phyloP scores from a whole-genome alignment of 2,329 filamentous ascomycete species.

The Leptographium flavum region DNA sequence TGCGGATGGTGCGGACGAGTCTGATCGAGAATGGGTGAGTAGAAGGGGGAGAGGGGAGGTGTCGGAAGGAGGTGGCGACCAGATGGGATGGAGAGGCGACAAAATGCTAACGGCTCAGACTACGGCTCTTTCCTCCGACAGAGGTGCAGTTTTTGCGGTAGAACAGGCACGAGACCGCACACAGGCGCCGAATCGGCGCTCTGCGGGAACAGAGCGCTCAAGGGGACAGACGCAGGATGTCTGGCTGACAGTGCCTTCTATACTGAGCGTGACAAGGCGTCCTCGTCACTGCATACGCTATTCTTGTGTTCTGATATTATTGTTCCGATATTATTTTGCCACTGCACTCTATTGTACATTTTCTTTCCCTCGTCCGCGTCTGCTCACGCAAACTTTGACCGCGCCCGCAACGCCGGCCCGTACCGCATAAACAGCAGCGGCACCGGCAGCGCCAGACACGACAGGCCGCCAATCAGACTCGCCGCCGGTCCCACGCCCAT shows the following conservation, averaged over 20 bases:
- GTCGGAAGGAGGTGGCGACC: neutral
- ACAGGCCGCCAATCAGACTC: conserved; percentile 19
- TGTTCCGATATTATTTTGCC: too few relatives aligned
- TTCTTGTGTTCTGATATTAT: too few relatives aligned
- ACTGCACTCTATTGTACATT: too few relatives aligned
- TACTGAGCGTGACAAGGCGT: too few relatives aligned
- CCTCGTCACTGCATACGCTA: too few relatives aligned
- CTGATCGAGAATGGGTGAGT: conserved; percentile 10
- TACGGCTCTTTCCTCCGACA: conserved; percentile 8
- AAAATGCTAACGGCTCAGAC: neutral
- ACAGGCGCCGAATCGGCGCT: too few relatives aligned
- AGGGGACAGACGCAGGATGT: too few relatives aligned
- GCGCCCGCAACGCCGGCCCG: conserved; percentile 5
- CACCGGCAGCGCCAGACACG: conserved; percentile 27
- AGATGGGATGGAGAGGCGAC: neutral
- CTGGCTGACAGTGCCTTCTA: too few relatives aligned
- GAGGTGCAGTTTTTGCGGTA: conserved; percentile 4
- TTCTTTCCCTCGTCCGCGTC: too few relatives aligned
- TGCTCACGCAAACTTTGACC: conserved; percentile 9
- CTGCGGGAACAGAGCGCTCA: too few relatives aligned
- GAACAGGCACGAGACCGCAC: neutral
- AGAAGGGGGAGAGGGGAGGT: neutral
- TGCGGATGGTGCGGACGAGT: conserved; percentile 11
- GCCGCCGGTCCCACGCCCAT: conserved; percentile 11
- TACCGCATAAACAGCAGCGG: conserved; percentile 26